Evolutionary conservation across 371 early-diverging fungal species (phyloP), one percentile per base, ranked within the genome.

Genomic region (Gilbertella persicaria): DNA sequence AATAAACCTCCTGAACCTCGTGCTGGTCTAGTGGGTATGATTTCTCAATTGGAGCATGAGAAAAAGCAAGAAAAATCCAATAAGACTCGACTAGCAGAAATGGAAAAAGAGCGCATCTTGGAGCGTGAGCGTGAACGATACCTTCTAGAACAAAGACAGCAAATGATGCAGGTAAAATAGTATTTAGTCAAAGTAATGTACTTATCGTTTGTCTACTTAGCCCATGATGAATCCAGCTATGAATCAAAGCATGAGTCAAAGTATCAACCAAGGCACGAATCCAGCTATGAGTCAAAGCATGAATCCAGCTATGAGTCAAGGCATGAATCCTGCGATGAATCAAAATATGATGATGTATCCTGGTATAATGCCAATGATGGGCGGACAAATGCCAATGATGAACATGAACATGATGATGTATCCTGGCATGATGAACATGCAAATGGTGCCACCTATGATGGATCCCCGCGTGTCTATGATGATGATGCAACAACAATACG

Each of bases 1-100:
- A 62, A 60, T 38, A 78, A 73, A 42, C 69, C 64, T 2, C 55
- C 64, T 16, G 66, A 67, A 46, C 75, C 74, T 23, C 68, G 68
- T 19, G 56, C 73, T 28, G 78, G 78, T 35, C 39, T 78, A 8
- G 65, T 78, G 3, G 76, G 76, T 24, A 64, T 73, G 67, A 77
- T 77, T 21, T 70, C 77, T 5, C 77, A 73, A 43, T 50, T 73
- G 17, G 77, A 77, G 35, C 56, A 70, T 35, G 71, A 68, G 30
- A 70, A 64, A 36, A 67, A 69, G 25, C 62, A 63, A 33, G 68
- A 67, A 33, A 67, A 71, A 10, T 16, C 62, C 6, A 58, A 47
- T 17, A 67, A 67, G 23, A 53, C 48, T 29, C 54, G 63, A 16
- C 39, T 53, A 14, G 24, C 49, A 14, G 69, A 68, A 9, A 43